Conservation (phyloP, 1,284 basidiomycete species). For the Tylopilus sp. region DNA sequence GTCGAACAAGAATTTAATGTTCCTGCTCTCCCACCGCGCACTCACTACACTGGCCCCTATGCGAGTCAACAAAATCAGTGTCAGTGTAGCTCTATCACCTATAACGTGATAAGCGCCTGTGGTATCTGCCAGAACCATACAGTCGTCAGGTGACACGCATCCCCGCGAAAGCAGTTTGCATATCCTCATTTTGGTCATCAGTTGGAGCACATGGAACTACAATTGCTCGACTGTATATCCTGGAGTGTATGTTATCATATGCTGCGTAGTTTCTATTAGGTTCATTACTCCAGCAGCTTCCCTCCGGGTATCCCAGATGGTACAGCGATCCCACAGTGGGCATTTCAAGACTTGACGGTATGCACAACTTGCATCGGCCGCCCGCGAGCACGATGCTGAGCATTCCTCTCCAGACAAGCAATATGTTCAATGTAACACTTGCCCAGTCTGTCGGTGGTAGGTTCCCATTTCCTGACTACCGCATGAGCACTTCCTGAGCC, state of each 20-base stretch:
- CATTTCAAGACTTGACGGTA: slow-evolving; percentile 32
- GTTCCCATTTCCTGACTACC: background rate
- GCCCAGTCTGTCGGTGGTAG: slow-evolving; percentile 27
- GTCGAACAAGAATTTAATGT: slow-evolving; percentile 25
- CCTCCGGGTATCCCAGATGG: slow-evolving; percentile 20
- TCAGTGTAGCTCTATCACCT: slow-evolving; percentile 34
- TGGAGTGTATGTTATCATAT: slow-evolving; percentile 14
- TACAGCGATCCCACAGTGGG: slow-evolving; percentile 33
- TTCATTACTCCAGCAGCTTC: slow-evolving; percentile 21
- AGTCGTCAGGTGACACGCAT: slow-evolving; percentile 14
- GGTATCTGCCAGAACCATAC: slow-evolving; percentile 32
- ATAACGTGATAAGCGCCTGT: slow-evolving; percentile 35
- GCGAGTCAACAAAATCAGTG: slow-evolving; percentile 21
- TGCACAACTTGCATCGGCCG: background rate
- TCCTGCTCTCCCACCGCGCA: slow-evolving; percentile 7
- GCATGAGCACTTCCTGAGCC: background rate
- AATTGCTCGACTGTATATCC: slow-evolving; percentile 26
- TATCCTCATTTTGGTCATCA: slow-evolving; percentile 11
- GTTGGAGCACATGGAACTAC: slow-evolving; percentile 29
- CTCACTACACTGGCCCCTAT: slow-evolving; percentile 27
- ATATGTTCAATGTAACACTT: slow-evolving; percentile 19
- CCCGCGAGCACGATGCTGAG: background rate
- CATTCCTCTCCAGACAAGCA: slow-evolving; percentile 12
- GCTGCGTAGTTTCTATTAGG: background rate
- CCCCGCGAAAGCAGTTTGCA: background rate